phyloP scores from a whole-genome alignment of 129 eudicot genomes.

The Helianthus tuberosus region DNA sequence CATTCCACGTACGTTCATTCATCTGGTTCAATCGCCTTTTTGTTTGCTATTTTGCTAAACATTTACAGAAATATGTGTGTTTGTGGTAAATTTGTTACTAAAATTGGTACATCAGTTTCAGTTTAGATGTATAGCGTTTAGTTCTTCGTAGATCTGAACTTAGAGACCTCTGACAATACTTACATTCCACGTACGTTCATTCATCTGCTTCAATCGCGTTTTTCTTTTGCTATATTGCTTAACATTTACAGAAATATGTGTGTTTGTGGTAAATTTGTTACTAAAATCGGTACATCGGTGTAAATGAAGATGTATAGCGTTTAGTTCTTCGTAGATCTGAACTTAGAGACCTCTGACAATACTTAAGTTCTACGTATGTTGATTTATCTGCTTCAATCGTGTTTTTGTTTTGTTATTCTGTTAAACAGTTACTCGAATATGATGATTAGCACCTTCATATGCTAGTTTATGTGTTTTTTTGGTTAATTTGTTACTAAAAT shows the following conservation, averaged over 20 bases:
- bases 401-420: background rate
- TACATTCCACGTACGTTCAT: constrained; percentile 47
- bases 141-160: too few relatives aligned
- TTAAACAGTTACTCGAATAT: background rate
- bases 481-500: background rate
- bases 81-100: too few relatives aligned
- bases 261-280: too few relatives aligned
- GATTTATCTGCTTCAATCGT: background rate
- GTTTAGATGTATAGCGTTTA: too few relatives aligned
- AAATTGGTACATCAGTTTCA: constrained; percentile 20
- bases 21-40: background rate
- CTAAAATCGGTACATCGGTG: constrained; percentile 19
- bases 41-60: background rate
- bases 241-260: background rate
- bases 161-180: constrained; percentile 58
- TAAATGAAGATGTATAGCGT: background rate
- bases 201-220: background rate
- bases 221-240: background rate
- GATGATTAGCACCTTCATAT: background rate
- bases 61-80: background rate
- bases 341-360: constrained; percentile 54
- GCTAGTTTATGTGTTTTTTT: background rate
- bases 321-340: constrained; percentile 20
- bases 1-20: constrained; percentile 41
- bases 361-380: constrained; percentile 47